These are phyloP conservation scores for Tylopilus sp. DNA, from an alignment of 768 basidiomycete species.

Conservation along the genomic window DNA sequence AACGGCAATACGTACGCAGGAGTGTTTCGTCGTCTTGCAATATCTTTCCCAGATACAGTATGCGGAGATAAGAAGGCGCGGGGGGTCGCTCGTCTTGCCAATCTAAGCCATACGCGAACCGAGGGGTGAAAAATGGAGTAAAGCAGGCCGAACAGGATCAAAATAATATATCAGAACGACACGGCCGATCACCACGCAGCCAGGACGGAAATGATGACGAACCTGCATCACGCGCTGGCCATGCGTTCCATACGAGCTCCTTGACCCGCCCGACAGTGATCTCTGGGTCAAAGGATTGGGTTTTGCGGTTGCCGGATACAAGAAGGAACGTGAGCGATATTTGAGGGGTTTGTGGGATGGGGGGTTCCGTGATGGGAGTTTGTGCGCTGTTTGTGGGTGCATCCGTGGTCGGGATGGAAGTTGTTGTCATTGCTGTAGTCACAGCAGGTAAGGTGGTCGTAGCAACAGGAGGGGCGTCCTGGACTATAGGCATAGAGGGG, in stretches of 20 bases:
- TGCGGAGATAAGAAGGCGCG: conserved; percentile 70
- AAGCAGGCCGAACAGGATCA: neutral
- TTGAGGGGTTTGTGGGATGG: conserved; percentile 59
- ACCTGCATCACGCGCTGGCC: conserved; percentile 58
- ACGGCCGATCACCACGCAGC: conserved; percentile 13
- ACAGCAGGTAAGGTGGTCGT: neutral
- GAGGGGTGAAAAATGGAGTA: no score
- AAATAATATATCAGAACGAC: conserved; percentile 2
- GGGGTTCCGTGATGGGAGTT: neutral
- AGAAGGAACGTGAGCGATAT: conserved; percentile 68
- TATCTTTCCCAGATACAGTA: conserved; percentile 75
- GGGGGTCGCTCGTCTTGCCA: conserved; percentile 80
- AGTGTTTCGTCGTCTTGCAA: conserved; percentile 83
- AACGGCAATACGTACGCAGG: conserved; percentile 42
- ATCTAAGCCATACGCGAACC: conserved; percentile 36
- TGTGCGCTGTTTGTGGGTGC: conserved; percentile 3
- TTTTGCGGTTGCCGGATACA: conserved; percentile 62
- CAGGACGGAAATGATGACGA: conserved; percentile 11
- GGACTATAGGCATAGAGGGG: conserved; percentile 9
- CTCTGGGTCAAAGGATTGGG: conserved; percentile 73
- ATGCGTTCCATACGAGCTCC: conserved; percentile 80
- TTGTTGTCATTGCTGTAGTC: neutral
- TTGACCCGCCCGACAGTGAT: conserved; percentile 75
- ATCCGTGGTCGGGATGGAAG: neutral
- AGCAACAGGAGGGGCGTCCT: neutral